Evolutionary conservation across 1,284 basidiomycete genomes (phyloP).

Genomic region (Thelephora terrestris): DNA sequence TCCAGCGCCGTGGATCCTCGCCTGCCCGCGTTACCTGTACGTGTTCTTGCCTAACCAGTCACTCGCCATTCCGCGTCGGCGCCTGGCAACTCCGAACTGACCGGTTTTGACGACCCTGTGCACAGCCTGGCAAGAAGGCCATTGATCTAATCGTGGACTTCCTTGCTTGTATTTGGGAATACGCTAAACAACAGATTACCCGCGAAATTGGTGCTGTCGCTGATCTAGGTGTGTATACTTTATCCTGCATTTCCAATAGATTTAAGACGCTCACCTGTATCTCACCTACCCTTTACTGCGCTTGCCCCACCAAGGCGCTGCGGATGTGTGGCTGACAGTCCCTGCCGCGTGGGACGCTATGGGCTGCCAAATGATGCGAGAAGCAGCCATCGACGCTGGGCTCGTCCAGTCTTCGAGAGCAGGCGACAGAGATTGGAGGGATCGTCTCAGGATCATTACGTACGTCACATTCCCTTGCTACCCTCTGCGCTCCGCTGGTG

Average conservation of each 20-base stretch:
- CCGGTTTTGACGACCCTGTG: not conserved
- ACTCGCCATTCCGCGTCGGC: slow-evolving; percentile 2
- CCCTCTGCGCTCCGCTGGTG: slow-evolving; percentile 3
- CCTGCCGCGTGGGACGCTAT: slow-evolving; percentile 80
- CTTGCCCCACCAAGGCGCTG: slow-evolving; percentile 41
- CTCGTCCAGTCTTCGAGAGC: slow-evolving; percentile 61
- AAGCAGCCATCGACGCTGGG: slow-evolving; percentile 67
- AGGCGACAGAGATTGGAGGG: slow-evolving; percentile 67
- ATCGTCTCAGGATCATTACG: slow-evolving; percentile 72
- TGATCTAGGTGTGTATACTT: slow-evolving; percentile 51
- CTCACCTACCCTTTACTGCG: slow-evolving; percentile 5
- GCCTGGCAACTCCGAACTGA: slow-evolving; percentile 2
- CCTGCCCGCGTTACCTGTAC: slow-evolving; percentile 65
- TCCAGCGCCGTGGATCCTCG: slow-evolving; percentile 57
- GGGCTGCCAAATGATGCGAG: slow-evolving; percentile 73
- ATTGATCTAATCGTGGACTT: slow-evolving; percentile 73
- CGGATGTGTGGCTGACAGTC: slow-evolving; percentile 72
- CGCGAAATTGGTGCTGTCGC: slow-evolving; percentile 73
- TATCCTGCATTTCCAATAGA: too few species aligned
- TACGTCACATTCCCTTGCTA: slow-evolving; percentile 18
- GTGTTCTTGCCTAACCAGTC: slow-evolving; percentile 16
- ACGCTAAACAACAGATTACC: slow-evolving; percentile 75
- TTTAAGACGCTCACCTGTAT: not conserved
- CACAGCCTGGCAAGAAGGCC: slow-evolving; percentile 60
- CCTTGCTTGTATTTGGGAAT: slow-evolving; percentile 70